Evolutionary conservation across 257 asterid genomes (phyloP), one percentile per base, ranked within the genome.

Genomic region (Petrea volubilis): DNA sequence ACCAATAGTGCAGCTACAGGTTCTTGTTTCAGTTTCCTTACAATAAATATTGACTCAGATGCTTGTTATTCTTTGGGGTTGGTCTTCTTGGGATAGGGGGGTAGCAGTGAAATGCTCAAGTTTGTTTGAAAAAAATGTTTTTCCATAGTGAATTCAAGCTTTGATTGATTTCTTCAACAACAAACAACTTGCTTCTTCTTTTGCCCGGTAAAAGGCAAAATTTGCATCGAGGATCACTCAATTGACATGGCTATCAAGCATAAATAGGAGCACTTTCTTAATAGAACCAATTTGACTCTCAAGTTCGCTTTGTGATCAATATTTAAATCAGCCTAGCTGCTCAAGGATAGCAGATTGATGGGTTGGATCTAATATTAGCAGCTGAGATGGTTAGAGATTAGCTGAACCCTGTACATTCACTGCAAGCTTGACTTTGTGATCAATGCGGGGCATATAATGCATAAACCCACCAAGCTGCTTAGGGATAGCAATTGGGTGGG

Each of bases 1-100:
- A 90, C 96, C 23, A 87, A 90, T 71, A 90, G 92, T 74, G 95
- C 95, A 7, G 92, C 96, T 55, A 87, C 94, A 80, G 92, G 97
- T 88, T 67, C 57, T 44, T 33, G 40, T 24, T 74, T 68, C 68
- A 36, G 34, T 20, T 63, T 21, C 41, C 6, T 18, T 21, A 13
- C 28, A 13, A 23, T 44, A 14, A 46, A 24, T n/a, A 64, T 6
- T 2, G 23, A 60, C 5, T 33, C 18, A 75, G n/a, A 36, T 68
- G 27, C 40, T 49, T 43, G 8, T 38, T 27, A 7, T 44, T 38
- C 51, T 51, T 18, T 40, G 14, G 41, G 63, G 70, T 17, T 18
- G 33, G 43, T 61, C 60, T 67, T 33, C 51, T 21, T 7, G 33
- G 28, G 59, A 15, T 8, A 33, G 10, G 63, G 15, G 55, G n/a